Evolutionary conservation across 345 rosid genomes (phyloP), one percentile per base, ranked within the genome.

Genomic region (Xanthoceras sorbifolium): DNA sequence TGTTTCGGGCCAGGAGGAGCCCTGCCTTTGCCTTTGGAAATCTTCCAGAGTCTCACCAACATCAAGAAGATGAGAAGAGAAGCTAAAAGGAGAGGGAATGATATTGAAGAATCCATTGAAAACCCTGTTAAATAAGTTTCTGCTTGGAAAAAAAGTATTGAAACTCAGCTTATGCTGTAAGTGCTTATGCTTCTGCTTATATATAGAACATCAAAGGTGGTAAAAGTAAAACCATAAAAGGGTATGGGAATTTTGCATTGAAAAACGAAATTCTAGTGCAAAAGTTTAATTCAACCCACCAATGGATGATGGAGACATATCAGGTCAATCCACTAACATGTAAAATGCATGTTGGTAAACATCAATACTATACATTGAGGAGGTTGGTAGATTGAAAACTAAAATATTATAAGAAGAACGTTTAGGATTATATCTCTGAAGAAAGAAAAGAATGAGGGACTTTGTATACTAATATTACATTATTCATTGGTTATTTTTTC

Each of bases 1-100:
- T 28, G 69, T 67, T 59, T 28, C 3, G 77, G 83, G 29, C 83
- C 79, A 12, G 83, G 79, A 32, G 65, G 77, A 8, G 34, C 28
- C 28, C 26, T 65, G 7, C 23, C 67, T 36, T 26, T 38, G 44
- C 32, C 64, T 57, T 71, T 23, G 29, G 74, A 31, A 12, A 20
- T 64, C 20, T 80, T 80, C 65, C 63, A 8, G 5, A 57, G 23
- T 44, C 29, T 67, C 28, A 69, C 6, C 0, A 46, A 23, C 48
- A 72, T 46, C 68, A 80, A 18, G 32, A 67, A 44, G 22, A 80
- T 11, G 59, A 76, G 66, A 9, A 69, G 62, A 28, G 25, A 14
- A 18, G 55, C 64, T 20, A 78, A 65, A 63, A 72, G 61, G 52
- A 67, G 38, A 9, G 76, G 68, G 28, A 80, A 15, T 25, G n/a